Conservation (phyloP, 345 rosid genomes). For the Angophora floribunda region DNA sequence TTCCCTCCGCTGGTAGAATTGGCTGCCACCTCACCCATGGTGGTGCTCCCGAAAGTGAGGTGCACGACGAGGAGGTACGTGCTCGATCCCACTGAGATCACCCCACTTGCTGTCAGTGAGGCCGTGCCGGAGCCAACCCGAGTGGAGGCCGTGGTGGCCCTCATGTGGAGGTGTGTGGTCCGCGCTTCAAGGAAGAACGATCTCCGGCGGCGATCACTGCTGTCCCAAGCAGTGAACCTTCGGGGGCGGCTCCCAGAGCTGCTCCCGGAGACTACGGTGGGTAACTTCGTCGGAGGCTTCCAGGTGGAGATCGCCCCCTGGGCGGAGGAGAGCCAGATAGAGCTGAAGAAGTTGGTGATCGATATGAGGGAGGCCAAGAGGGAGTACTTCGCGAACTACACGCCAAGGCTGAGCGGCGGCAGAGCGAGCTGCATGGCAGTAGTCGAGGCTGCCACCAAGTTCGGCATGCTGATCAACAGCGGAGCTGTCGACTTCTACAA, state of each 20-base stretch:
- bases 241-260: constrained; percentile 11
- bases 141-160: not conserved
- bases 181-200: not conserved
- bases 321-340: not conserved
- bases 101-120: not conserved
- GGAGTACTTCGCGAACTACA: not conserved
- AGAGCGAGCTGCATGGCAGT: not conserved
- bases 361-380: constrained; percentile 7
- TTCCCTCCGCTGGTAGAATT: constrained; percentile 3
- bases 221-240: constrained; percentile 20
- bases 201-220: not conserved
- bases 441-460: not conserved
- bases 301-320: not conserved
- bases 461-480: not conserved
- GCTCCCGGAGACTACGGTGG: constrained; percentile 4
- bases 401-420: not conserved
- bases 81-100: not conserved
- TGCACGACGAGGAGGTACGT: not conserved
- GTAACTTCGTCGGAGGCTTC: constrained; percentile 6
- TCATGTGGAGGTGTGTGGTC: not conserved
- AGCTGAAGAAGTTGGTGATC: constrained; percentile 1
- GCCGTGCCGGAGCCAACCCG: not conserved
- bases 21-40: not conserved
- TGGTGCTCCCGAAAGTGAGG: not conserved
- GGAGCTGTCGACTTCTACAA: not conserved